Evolutionary conservation across 192 early-diverging fungal species (phyloP).

Genomic region (Coemansia javaensis): DNA sequence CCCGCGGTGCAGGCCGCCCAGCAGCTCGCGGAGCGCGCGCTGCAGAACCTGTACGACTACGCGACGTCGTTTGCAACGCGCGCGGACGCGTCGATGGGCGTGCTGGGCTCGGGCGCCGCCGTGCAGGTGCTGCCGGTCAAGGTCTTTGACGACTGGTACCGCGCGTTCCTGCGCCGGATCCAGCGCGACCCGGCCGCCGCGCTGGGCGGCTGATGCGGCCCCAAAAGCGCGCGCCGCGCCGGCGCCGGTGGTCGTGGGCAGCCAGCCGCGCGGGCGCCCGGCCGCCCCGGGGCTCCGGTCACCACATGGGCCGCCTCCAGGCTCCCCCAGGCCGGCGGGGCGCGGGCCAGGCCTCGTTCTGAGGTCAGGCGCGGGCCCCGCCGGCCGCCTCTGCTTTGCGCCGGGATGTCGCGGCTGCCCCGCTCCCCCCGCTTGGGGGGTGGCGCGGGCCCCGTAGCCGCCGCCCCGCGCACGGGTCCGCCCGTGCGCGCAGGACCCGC

Average conservation of each 20-base stretch:
- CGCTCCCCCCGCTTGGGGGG: too few species aligned
- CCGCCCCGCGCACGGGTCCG: too few species aligned
- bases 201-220: conserved; percentile 7
- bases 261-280: too few species aligned
- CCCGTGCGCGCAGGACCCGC: background rate
- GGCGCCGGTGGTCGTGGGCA: background rate
- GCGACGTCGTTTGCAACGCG: conserved; percentile 64
- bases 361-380: conserved; percentile 5
- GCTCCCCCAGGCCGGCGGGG: too few species aligned
- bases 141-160: conserved; percentile 79
- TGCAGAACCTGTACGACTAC: conserved; percentile 71
- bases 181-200: conserved; percentile 58
- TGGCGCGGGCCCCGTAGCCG: too few species aligned
- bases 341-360: conserved; percentile 23
- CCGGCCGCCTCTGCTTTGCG: background rate
- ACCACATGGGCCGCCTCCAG: too few species aligned
- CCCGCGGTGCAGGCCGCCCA: conserved; percentile 50
- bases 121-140: conserved; percentile 59
- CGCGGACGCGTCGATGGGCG: conserved; percentile 51
- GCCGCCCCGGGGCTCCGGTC: too few species aligned
- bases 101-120: conserved; percentile 34
- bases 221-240: conserved; percentile 6
- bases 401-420: background rate
- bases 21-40: conserved; percentile 56
- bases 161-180: conserved; percentile 66